Conservation (phyloP, 2,329 filamentous ascomycete genomes). For the Hypomyces rosellus region DNA sequence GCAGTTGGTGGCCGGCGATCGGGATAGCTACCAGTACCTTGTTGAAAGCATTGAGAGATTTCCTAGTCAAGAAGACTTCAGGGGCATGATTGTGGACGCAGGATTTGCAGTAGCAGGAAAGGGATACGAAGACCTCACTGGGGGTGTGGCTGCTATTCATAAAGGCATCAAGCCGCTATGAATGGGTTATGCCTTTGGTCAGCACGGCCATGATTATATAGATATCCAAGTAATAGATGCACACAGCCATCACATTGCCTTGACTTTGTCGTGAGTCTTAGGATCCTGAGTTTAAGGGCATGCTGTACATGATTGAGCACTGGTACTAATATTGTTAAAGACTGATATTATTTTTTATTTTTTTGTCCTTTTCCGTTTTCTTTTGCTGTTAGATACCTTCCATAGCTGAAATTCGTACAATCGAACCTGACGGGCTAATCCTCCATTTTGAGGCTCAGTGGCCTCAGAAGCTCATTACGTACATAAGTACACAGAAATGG, state of each 20-base stretch:
- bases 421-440: constrained; percentile 25
- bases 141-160: constrained; percentile 91
- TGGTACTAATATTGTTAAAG: background rate
- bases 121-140: constrained; percentile 85
- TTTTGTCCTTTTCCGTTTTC: background rate
- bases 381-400: constrained; percentile 17
- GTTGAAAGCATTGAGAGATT: constrained; percentile 97
- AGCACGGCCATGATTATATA: background rate
- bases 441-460: constrained; percentile 22
- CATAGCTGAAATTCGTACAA: constrained; percentile 27
- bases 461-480: constrained; percentile 32
- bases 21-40: constrained; percentile 96
- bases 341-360: background rate
- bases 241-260: background rate
- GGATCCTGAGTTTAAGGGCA: too few species aligned
- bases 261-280: too few species aligned
- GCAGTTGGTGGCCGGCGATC: constrained; percentile 86
- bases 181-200: background rate
- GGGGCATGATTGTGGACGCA: constrained; percentile 73
- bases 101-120: constrained; percentile 79
- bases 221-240: constrained; percentile 14
- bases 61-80: constrained; percentile 78
- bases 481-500: constrained; percentile 19
- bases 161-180: constrained; percentile 80
- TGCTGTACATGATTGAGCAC: too few species aligned